A percentile compares a stretch with the other conserved stretches of the same genome.
Conservation (phyloP, 108 stramenopile genomes). For the Stephanodiscus triporus region DNA sequence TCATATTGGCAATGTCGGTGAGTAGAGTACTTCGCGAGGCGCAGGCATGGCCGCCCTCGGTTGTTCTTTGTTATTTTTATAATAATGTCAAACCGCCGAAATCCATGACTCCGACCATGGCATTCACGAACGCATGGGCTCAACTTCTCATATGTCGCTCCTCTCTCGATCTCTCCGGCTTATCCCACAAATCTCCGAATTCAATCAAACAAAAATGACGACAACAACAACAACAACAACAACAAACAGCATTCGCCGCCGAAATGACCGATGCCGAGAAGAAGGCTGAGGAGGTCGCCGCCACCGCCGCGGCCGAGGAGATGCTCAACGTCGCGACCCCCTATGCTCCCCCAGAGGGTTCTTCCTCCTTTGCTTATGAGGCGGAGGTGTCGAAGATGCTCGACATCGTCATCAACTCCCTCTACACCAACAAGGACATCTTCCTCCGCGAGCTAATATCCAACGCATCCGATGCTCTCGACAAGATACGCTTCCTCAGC, state of each 20-base stretch:
- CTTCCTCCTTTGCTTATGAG: conserved; percentile 82
- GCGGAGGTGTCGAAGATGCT: conserved; percentile 98
- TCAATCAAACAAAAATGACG: background rate
- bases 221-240: background rate
- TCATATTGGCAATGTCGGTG: conserved; percentile 31
- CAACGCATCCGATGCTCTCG: conserved; percentile 98
- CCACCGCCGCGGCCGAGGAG: conserved; percentile 35
- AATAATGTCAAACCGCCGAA: background rate
- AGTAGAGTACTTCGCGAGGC: conserved; percentile 3
- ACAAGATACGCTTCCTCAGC: conserved; percentile 97
- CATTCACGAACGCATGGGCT: too few species aligned
- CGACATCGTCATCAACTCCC: conserved; percentile 99
- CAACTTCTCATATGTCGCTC: background rate
- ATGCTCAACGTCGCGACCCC: conserved; percentile 24
- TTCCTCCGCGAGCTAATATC: conserved; percentile 96
- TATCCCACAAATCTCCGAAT: background rate
- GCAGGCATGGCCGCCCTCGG: background rate
- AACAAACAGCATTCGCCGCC: conserved; percentile 16
- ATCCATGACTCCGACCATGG: background rate
- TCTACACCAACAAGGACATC: conserved; percentile 99
- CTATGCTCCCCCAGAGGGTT: conserved; percentile 46
- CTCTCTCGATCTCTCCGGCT: background rate
- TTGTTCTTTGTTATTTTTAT: too few species aligned
- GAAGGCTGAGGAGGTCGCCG: conserved; percentile 44
- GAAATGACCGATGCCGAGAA: conserved; percentile 42